Evolutionary conservation across 352 stramenopile genomes (phyloP).

Genomic region (Globisporangium middletonii): DNA sequence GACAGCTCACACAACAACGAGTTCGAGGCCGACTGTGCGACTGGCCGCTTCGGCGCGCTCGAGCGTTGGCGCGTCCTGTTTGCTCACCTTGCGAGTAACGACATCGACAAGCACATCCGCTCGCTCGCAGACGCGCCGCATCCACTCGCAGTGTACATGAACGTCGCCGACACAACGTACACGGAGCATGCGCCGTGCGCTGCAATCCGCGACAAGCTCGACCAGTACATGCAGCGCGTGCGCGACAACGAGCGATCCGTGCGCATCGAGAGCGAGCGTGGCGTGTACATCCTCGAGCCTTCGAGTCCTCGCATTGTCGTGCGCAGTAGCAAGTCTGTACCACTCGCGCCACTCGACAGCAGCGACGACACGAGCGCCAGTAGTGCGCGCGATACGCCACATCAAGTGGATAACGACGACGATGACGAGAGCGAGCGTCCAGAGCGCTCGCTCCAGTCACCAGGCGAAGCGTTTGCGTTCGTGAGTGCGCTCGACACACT

Average conservation of each 20-base stretch:
- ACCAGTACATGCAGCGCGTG: too few relatives aligned
- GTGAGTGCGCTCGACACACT: conserved; percentile 5
- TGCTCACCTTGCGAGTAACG: neutral
- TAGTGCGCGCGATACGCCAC: neutral
- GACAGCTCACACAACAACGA: neutral
- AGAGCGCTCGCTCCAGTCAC: neutral
- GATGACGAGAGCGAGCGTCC: neutral
- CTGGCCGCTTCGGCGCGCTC: conserved; percentile 4
- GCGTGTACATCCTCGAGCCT: too few relatives aligned
- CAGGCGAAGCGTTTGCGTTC: conserved; percentile 4
- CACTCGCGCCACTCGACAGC: too few relatives aligned
- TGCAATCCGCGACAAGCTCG: too few relatives aligned
- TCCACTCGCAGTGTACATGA: conserved; percentile 2
- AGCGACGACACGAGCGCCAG: too few relatives aligned
- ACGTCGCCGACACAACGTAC: neutral
- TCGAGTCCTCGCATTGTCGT: too few relatives aligned
- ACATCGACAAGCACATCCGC: conserved; percentile 2
- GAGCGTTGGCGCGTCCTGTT: conserved; percentile 11
- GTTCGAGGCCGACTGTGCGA: neutral
- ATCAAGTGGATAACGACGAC: neutral
- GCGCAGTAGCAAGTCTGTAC: too few relatives aligned
- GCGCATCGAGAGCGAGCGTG: too few relatives aligned
- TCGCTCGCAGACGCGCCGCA: neutral
- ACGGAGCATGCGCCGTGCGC: too few relatives aligned
- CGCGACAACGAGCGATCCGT: too few relatives aligned